Evolutionary conservation across 306 rosid species (phyloP).

Genomic region (Begonia masoniana): DNA sequence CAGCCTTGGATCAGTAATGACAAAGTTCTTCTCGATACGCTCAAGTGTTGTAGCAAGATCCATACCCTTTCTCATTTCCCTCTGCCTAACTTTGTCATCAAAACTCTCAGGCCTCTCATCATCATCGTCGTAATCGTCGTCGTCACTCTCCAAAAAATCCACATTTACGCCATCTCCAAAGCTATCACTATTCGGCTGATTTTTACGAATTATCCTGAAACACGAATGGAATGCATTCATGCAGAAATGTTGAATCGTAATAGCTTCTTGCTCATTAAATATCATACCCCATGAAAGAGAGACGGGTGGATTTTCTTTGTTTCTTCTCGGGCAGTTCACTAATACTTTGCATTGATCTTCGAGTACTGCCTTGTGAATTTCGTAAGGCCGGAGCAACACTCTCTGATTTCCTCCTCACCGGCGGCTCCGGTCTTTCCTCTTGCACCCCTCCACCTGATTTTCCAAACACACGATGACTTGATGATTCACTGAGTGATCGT

Average conservation of each 20-base stretch:
- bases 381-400: slow-evolving; percentile 35
- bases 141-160: slow-evolving; percentile 12
- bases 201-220: slow-evolving; percentile 45
- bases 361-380: slow-evolving; percentile 25
- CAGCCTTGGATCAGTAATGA: slow-evolving; percentile 92
- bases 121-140: slow-evolving; percentile 41
- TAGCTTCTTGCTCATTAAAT: background rate
- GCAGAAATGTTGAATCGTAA: too few relatives aligned
- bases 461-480: slow-evolving; percentile 38
- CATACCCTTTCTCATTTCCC: slow-evolving; percentile 88
- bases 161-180: slow-evolving; percentile 16
- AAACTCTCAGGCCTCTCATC: slow-evolving; percentile 39
- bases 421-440: slow-evolving; percentile 15
- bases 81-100: slow-evolving; percentile 49
- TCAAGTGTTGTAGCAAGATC: slow-evolving; percentile 98
- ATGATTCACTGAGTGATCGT: slow-evolving; percentile 72
- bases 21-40: slow-evolving; percentile 96
- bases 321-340: slow-evolving; percentile 66
- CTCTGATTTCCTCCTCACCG: slow-evolving; percentile 51
- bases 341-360: slow-evolving; percentile 46
- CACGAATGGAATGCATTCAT: too few relatives aligned
- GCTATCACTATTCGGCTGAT: slow-evolving; percentile 31
- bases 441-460: slow-evolving; percentile 35
- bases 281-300: slow-evolving; percentile 80
- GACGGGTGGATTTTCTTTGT: slow-evolving; percentile 40